Conservation (phyloP, 2,329 filamentous ascomycete species). For the Talaromyces verruculosus region DNA sequence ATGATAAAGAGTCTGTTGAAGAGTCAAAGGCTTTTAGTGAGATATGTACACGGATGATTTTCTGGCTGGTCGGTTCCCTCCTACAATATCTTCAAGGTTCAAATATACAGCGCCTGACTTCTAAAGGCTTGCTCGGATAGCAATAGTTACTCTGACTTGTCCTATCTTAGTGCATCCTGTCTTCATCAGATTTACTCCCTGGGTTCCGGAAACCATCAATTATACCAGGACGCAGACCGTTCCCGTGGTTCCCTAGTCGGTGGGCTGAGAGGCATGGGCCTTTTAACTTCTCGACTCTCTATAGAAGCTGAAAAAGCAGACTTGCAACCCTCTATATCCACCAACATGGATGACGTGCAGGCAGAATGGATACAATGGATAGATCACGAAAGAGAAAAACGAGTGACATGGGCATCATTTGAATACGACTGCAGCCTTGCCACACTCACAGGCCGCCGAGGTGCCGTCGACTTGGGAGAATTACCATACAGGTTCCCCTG, state of each 20-base stretch:
- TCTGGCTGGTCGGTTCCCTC: constrained; percentile 8
- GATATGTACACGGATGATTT: constrained; percentile 11
- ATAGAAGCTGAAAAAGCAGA: constrained; percentile 1
- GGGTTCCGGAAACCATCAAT: constrained; percentile 13
- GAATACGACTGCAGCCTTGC: constrained; percentile 17
- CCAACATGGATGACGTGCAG: constrained; percentile 3
- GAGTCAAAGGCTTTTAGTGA: constrained; percentile 13
- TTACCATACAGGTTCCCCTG: constrained; percentile 13
- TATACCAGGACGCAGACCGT: constrained; percentile 16
- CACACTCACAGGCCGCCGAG: constrained; percentile 11
- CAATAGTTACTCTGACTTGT: constrained; percentile 15
- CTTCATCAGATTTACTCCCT: constrained; percentile 15
- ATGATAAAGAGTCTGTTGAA: constrained; percentile 2
- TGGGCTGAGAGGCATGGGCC: constrained; percentile 10
- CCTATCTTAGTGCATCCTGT: constrained; percentile 16
- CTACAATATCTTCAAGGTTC: neutral
- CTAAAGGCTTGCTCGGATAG: constrained; percentile 12
- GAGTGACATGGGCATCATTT: constrained; percentile 15
- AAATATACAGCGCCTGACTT: neutral
- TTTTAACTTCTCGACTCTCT: constrained; percentile 10
- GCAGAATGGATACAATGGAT: constrained; percentile 16
- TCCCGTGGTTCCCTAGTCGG: constrained; percentile 4
- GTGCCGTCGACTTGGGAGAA: constrained; percentile 15
- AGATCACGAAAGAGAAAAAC: constrained; percentile 9
- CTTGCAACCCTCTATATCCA: neutral